Evolutionary conservation across 2,329 filamentous ascomycete genomes (phyloP), one percentile per base, ranked within the genome.

Genomic region (Tolypocladium paradoxum): DNA sequence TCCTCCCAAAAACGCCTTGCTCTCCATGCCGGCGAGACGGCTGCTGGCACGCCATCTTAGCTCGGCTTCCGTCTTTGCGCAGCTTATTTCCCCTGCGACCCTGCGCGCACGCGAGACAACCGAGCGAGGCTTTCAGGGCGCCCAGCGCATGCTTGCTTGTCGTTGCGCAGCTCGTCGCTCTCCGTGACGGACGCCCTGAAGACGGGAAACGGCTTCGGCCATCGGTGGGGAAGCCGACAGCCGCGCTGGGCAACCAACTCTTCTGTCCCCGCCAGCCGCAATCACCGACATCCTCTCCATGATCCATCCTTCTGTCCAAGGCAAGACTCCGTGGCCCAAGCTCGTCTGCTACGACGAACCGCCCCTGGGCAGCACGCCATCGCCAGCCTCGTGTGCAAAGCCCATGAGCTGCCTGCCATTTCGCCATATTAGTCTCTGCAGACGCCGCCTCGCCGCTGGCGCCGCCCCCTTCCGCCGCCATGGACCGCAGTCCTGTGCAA

Each of bases 361-460:
- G 48, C 48, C 48, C 48, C 48, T 3, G 34, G 48, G 22, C 48
- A 49, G 48, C 48, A 49, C 48, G 48, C 48, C 48, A 49, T 49
- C 24, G 48, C 22, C 48, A 31, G 34, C 48, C 16, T 37, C 31
- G 48, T 8, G 22, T 14, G 34, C 48, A 38, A 49, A 16, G 18
- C 33, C 18, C 4, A 47, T 36, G 47, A 22, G 31, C 20, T 4
- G 22, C n/a, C n/a, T 49, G 20, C 48, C 46, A 11, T 11, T 29
- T 31, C 43, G 43, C 43, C 43, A 33, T 33, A 47, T 33, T 37
- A 37, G 48, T 49, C 62, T 66, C n/a, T 51, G 54, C 40, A 2
- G 48, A 24, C 48, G 24, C 34, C 48, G 8, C 11, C 14, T 49
- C 20, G 18, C 22, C 22, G 33, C 48, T 16, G n/a, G 16, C 35